Percentiles rank a stretch among this genome's conserved stretches.
Evolutionary conservation across 768 basidiomycete genomes (phyloP).

Genomic region (Boletellus sp.): DNA sequence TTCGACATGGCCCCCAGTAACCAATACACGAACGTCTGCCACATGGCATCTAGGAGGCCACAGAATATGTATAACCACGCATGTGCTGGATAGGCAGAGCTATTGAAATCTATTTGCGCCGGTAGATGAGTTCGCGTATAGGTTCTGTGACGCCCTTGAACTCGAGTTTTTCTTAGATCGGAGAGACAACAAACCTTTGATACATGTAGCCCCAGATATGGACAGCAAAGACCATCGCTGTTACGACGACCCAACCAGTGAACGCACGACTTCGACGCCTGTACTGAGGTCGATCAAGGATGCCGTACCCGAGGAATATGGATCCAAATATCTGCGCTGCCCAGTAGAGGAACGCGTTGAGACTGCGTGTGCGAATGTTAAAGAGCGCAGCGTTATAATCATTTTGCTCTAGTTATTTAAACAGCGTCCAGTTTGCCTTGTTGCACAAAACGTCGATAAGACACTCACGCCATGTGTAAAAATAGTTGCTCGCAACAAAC

Average conservation of each 20-base stretch:
- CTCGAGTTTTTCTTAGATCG: too few relatives aligned
- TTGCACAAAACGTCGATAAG: background rate
- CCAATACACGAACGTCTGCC: constrained; percentile 84
- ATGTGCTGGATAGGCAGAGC: constrained; percentile 50
- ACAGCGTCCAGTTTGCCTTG: background rate
- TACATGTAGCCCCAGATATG: constrained; percentile 80
- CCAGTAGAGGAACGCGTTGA: constrained; percentile 84
- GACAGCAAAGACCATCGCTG: constrained; percentile 62
- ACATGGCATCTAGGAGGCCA: constrained; percentile 79
- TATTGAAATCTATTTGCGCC: constrained; percentile 55
- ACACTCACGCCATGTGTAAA: constrained; percentile 76
- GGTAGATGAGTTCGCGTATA: constrained; percentile 54
- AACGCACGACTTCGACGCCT: constrained; percentile 69
- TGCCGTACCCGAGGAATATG: constrained; percentile 56
- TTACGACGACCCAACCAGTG: constrained; percentile 60
- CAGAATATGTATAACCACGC: constrained; percentile 68
- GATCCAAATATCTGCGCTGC: constrained; percentile 74
- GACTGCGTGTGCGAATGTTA: constrained; percentile 72
- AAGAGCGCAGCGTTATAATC: constrained; percentile 76
- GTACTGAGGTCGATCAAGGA: constrained; percentile 59
- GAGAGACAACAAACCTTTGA: constrained; percentile 45
- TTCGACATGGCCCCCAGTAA: constrained; percentile 87
- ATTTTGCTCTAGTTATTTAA: constrained; percentile 60
- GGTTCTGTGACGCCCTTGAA: constrained; percentile 3
- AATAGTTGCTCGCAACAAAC: constrained; percentile 83